Conservation (phyloP, 2,329 filamentous ascomycete genomes). For the Xylariales sp. region DNA sequence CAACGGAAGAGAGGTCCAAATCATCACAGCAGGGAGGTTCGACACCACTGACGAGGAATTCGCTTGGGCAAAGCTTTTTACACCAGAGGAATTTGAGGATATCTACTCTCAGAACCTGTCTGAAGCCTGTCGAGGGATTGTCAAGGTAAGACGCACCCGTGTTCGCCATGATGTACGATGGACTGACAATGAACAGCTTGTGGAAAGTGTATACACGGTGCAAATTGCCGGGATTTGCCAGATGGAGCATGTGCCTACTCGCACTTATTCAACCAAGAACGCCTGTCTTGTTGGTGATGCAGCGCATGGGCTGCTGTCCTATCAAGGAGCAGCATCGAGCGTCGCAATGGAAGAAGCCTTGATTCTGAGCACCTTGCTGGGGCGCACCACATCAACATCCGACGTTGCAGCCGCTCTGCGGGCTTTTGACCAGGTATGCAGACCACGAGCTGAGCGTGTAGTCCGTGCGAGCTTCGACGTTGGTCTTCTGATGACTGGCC, state of each 20-base stretch:
- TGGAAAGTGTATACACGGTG: slow-evolving; percentile 25
- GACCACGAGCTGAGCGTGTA: slow-evolving; percentile 22
- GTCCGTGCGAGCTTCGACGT: slow-evolving; percentile 14
- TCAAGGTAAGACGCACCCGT: slow-evolving; percentile 19
- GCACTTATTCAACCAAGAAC: slow-evolving; percentile 18
- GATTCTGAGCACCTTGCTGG: slow-evolving; percentile 21
- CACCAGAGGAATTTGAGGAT: slow-evolving; percentile 25
- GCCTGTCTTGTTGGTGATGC: slow-evolving; percentile 22
- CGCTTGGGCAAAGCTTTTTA: slow-evolving; percentile 24
- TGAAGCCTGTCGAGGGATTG: slow-evolving; percentile 21
- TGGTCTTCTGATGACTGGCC: slow-evolving; percentile 17
- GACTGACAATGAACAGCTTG: slow-evolving; percentile 16
- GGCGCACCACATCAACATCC: slow-evolving; percentile 15
- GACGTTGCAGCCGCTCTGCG: slow-evolving; percentile 20
- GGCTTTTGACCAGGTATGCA: slow-evolving; percentile 23
- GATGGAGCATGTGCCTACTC: slow-evolving; percentile 16
- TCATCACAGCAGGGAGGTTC: slow-evolving; percentile 16
- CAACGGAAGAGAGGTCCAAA: slow-evolving; percentile 22
- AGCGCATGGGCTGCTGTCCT: slow-evolving; percentile 20
- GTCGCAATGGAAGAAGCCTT: slow-evolving; percentile 24
- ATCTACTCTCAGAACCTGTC: slow-evolving; percentile 19
- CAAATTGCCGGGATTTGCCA: slow-evolving; percentile 24
- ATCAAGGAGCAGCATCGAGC: slow-evolving; percentile 14
- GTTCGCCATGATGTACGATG: background rate
- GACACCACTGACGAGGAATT: slow-evolving; percentile 10